Conservation (phyloP, 805 yeast genomes). For the Metschnikowia proteae region DNA sequence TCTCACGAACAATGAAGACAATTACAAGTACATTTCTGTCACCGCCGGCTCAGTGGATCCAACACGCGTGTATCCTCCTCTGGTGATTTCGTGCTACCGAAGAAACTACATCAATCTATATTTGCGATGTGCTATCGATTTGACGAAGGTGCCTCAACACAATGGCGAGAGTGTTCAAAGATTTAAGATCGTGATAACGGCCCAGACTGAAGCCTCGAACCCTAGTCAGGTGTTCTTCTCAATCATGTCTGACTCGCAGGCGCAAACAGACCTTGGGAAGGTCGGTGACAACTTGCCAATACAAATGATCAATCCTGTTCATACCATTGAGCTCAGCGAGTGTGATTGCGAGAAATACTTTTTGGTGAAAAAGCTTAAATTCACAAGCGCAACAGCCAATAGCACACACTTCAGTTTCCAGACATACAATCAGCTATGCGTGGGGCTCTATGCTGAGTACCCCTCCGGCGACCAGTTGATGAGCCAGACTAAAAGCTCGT, state of each 20-base stretch:
- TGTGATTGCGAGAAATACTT: constrained; percentile 25
- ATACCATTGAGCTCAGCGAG: constrained; percentile 7
- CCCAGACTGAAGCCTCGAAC: constrained; percentile 31
- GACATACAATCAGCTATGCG: constrained; percentile 37
- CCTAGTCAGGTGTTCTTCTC: constrained; percentile 20
- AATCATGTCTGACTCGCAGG: constrained; percentile 16
- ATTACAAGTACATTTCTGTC: constrained; percentile 27
- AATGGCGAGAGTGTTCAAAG: constrained; percentile 14
- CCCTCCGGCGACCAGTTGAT: constrained; percentile 8
- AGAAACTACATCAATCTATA: constrained; percentile 37
- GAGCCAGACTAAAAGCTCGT: constrained; percentile 20
- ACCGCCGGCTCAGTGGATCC: constrained; percentile 12
- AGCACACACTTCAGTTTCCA: constrained; percentile 45
- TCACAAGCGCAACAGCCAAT: constrained; percentile 51
- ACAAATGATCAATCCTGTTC: constrained; percentile 9
- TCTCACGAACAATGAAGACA: constrained; percentile 39
- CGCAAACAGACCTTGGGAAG: constrained; percentile 7
- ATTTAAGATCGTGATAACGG: constrained; percentile 36
- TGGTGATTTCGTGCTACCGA: constrained; percentile 44
- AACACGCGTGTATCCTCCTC: constrained; percentile 22
- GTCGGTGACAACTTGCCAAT: constrained; percentile 7
- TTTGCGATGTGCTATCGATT: constrained; percentile 6
- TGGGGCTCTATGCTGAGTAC: constrained; percentile 11
- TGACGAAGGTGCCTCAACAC: background rate
- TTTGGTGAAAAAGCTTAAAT: constrained; percentile 41